Evolutionary conservation across 768 basidiomycete genomes (phyloP), one percentile per base, ranked within the genome.

Genomic region (Tylopilus vinaceipallidus): DNA sequence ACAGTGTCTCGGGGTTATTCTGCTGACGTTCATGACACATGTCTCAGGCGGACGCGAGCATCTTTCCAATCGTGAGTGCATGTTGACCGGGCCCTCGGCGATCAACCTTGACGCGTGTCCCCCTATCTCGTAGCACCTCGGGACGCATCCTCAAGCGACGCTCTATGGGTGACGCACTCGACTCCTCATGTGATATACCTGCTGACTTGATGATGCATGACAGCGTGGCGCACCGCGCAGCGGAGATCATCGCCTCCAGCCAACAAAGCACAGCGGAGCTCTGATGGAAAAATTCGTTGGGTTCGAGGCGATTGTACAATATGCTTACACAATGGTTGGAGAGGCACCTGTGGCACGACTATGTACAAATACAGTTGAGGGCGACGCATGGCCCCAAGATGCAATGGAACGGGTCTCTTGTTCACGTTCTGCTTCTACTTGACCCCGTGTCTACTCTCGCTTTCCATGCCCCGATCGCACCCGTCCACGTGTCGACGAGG

Each of bases 401-500:
- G 22, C 9, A 22, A 50, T 40, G 35, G 24, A 12, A 37, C 9
- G 39, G 16, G 42, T 50, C 41, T 8, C 13, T 17, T 35, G 20
- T 29, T 20, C n/a, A n/a, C n/a, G n/a, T n/a, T n/a, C n/a, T n/a
- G n/a, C n/a, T n/a, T n/a, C n/a, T n/a, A n/a, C n/a, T n/a, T n/a
- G n/a, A n/a, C n/a, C n/a, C n/a, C n/a, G n/a, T n/a, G n/a, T n/a
- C n/a, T n/a, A n/a, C n/a, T 13, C 13, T 33, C 13, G 32, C 2
- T 22, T 12, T 5, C 61, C 42, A 67, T 32, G 53, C 46, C 12
- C 68, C 66, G 24, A 85, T 68, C 23, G 73, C 57, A 12, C 85
- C 86, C 6, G 88, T 89, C 83, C 82, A 86, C 17, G 82, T 83
- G 44, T 87, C 87, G 24, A 91, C 76, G 54, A 97, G 77, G 70